Percentiles rank a stretch among this genome's conserved stretches.
Evolutionary conservation across 345 rosid species (phyloP).

Genomic region (Linum usitatissimum): DNA sequence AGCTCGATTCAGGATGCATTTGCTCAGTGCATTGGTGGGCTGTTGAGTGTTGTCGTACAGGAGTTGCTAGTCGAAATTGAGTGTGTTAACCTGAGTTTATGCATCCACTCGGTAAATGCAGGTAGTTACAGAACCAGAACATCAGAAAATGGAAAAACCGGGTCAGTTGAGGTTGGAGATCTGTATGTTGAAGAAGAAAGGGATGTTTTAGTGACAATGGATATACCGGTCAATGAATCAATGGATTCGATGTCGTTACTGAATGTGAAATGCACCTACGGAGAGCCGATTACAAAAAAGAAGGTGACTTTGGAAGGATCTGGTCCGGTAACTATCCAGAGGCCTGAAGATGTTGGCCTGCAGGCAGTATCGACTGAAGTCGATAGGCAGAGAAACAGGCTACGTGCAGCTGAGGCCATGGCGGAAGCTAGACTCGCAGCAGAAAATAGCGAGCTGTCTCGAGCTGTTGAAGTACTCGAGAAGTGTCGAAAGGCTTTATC

Average conservation of each 20-base stretch:
- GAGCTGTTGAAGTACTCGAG: neutral
- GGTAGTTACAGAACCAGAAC: slow-evolving; percentile 65
- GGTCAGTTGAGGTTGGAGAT: slow-evolving; percentile 69
- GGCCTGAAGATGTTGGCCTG: neutral
- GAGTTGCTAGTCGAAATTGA: slow-evolving; percentile 63
- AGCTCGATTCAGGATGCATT: slow-evolving; percentile 89
- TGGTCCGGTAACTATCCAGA: neutral
- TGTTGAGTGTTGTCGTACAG: slow-evolving; percentile 85
- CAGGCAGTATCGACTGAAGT: neutral
- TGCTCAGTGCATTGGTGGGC: slow-evolving; percentile 98
- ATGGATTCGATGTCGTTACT: neutral
- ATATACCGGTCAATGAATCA: slow-evolving; percentile 41
- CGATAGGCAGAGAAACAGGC: slow-evolving; percentile 4
- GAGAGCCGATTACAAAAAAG: neutral
- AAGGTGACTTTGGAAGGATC: neutral
- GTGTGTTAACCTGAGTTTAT: slow-evolving; percentile 37
- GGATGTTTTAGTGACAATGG: slow-evolving; percentile 72
- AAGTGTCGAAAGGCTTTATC: neutral
- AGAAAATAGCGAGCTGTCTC: neutral
- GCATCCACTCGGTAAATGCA: slow-evolving; percentile 51
- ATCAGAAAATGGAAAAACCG: slow-evolving; percentile 32
- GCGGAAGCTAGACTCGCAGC: slow-evolving; percentile 1
- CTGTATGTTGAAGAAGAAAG: slow-evolving; percentile 91
- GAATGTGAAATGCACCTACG: neutral
- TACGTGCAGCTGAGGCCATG: slow-evolving; percentile 6